Percentiles rank a stretch among this genome's conserved stretches.
phyloP scores from a whole-genome alignment of 1,284 basidiomycete species.

The Trichosporon asahii region DNA sequence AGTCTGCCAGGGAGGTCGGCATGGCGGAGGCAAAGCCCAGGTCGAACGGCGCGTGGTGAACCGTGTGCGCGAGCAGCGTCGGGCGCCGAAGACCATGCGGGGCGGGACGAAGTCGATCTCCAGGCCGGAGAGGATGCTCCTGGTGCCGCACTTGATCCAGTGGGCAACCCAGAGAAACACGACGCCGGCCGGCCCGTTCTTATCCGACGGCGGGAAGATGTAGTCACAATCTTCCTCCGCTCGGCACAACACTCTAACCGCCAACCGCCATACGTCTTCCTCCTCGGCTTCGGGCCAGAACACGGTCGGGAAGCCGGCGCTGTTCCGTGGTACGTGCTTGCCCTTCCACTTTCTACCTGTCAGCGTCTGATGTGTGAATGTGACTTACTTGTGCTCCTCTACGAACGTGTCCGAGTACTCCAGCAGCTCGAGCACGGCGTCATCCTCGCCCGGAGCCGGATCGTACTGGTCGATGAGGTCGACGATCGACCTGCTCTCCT shows the following conservation, averaged over 20 bases:
- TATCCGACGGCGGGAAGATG: not conserved
- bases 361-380: not conserved
- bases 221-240: not conserved
- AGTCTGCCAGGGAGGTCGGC: not conserved
- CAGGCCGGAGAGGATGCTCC: not conserved
- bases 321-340: not conserved
- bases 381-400: not conserved
- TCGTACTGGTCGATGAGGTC: not conserved
- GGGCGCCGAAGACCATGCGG: not conserved
- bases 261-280: not conserved
- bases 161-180: not conserved
- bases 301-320: not conserved
- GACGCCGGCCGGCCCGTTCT: not conserved
- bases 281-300: not conserved
- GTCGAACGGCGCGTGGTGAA: not conserved
- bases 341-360: not conserved
- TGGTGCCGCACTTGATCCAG: not conserved
- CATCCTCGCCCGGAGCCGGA: not conserved
- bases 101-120: not conserved
- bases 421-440: not conserved
- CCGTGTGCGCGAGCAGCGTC: not conserved
- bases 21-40: not conserved
- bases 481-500: not conserved
- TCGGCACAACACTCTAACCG: not conserved
- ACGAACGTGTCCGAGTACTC: not conserved